Evolutionary conservation across 202 grass and related monocot species (phyloP), one percentile per base, ranked within the genome.

Genomic region (Hordeum pubiflorum): DNA sequence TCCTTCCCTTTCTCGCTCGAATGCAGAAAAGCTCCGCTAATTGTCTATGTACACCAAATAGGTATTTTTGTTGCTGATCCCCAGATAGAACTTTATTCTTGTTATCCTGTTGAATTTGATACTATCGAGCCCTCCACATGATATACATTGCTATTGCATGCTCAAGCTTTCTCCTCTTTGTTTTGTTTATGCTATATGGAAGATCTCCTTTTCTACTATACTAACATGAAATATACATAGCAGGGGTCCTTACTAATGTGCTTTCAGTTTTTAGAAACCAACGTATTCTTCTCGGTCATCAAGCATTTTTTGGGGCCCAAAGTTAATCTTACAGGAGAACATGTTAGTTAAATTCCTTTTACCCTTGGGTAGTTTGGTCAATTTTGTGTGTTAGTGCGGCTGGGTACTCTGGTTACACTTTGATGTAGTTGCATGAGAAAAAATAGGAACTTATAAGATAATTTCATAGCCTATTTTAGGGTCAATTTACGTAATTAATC

Each of bases 1-100:
- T 92, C 94, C 61, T 75, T 97, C 78, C 89, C 82, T 75, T 89
- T 94, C 60, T 75, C 67, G 3, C 48, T 87, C 69, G 81, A 72
- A 84, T 85, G 86, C 87, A 97, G 86, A 87, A 94, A 84, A 78
- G 78, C 86, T 82, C 91, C 94, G 3, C n/a, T 72, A 62, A 89
- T 94, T 79, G 82, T 97, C 76, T 97, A 97, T 91, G 81, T 92
- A 76, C 94, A 92, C 74, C 94, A 97, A 92, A 91, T 97, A 86
- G 94, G 94, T 97, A 90, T 33, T 15, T 5, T 81, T 80, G 72
- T 84, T 82, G 38, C 32, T 73, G 43, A 50, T 75, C 56, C 74
- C 79, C 79, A 56, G 36, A 87, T 67, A 71, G 8, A 66, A 34
- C 58, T 36, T 56, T 75, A 10, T 12, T 91, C 24, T 72, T 72